phyloP scores from a whole-genome alignment of 345 rosid species.

The Pistacia vera region DNA sequence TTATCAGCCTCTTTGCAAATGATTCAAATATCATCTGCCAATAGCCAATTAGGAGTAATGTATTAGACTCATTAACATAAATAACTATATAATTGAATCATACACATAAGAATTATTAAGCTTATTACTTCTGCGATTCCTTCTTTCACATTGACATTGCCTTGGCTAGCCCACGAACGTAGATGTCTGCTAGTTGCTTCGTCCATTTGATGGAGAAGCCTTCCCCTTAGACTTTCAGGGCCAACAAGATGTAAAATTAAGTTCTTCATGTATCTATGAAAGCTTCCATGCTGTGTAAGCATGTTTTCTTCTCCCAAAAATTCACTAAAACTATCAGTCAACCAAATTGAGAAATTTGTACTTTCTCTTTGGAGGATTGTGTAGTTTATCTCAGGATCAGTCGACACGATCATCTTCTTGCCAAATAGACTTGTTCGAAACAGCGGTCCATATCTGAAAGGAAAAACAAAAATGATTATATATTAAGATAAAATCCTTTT shows the following conservation, averaged over 20 bases:
- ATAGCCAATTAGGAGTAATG: background rate
- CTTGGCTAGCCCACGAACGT: conserved; percentile 1
- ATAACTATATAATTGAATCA: background rate
- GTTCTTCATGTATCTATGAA: conserved; percentile 40
- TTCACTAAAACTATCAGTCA: conserved; percentile 32
- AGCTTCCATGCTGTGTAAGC: conserved; percentile 25
- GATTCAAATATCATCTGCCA: conserved; percentile 36
- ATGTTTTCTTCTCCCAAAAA: conserved; percentile 37
- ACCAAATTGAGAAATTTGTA: conserved; percentile 32
- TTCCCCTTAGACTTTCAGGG: conserved; percentile 27
- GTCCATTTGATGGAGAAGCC: conserved; percentile 27
- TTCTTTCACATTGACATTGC: background rate
- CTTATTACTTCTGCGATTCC: background rate
- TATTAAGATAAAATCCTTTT: background rate
- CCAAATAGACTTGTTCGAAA: conserved; percentile 48
- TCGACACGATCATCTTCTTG: conserved; percentile 32
- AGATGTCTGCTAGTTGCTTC: conserved; percentile 9
- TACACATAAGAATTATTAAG: too few species aligned
- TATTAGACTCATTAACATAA: too few species aligned
- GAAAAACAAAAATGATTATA: background rate
- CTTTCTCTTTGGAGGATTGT: conserved; percentile 48
- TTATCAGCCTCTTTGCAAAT: conserved; percentile 18
- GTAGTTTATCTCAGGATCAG: conserved; percentile 42
- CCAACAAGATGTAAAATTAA: conserved; percentile 36
- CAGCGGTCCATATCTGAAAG: conserved; percentile 39